Conservation (phyloP, 140 eudicot species). For the Artemisia princeps region DNA sequence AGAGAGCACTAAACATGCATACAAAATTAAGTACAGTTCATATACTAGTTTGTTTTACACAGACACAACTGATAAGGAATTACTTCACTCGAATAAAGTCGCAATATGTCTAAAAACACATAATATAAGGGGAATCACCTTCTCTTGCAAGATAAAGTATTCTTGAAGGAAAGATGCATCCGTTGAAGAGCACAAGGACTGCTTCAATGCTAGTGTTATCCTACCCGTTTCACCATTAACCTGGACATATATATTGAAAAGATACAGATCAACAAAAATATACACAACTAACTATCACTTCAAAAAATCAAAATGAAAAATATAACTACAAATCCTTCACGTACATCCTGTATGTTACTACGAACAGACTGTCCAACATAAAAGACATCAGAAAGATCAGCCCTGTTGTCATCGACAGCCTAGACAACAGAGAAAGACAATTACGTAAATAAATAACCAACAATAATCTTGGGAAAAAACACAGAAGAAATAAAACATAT, state of each 20-base stretch:
- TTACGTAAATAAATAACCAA: not conserved
- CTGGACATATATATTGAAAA: conserved; percentile 31
- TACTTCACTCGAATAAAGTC: not conserved
- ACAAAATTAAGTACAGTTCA: not conserved
- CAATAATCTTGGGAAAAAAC: not conserved
- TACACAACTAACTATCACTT: not conserved
- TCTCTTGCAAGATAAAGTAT: conserved; percentile 69
- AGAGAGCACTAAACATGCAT: not conserved
- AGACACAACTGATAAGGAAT: not conserved
- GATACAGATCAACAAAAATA: not conserved
- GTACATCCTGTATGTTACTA: conserved; percentile 71
- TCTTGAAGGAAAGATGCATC: conserved; percentile 84
- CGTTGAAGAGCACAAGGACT: conserved; percentile 66
- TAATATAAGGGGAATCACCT: conserved; percentile 37
- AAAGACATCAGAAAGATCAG: conserved; percentile 56
- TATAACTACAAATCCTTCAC: conserved; percentile 17
- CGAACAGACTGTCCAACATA: conserved; percentile 89
- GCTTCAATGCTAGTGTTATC: conserved; percentile 80
- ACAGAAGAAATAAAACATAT: conserved; percentile 5
- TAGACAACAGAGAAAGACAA: conserved; percentile 25
- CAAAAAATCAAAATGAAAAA: conserved; percentile 8
- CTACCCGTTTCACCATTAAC: conserved; percentile 58
- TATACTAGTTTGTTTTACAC: not conserved
- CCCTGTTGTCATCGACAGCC: conserved; percentile 65
- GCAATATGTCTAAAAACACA: not conserved